A percentile compares a stretch with the other conserved stretches of the same genome.
phyloP scores from a whole-genome alignment of 148 eudicot genomes.

The Dianthus caryophyllus region DNA sequence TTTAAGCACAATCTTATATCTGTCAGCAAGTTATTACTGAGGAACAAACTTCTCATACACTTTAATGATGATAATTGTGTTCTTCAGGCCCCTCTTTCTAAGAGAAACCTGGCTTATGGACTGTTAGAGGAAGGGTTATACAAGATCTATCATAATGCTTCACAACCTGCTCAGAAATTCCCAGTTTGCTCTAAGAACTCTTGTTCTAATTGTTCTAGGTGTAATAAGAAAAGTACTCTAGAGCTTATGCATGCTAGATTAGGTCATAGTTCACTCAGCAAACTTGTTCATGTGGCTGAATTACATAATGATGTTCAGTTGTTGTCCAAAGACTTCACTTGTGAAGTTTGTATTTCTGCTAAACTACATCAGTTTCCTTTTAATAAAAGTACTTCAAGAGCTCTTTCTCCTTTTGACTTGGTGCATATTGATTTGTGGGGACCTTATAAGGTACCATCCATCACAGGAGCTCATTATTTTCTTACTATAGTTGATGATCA shows the following conservation, averaged over 20 bases:
- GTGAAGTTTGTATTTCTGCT: neutral
- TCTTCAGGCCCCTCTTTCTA: no score
- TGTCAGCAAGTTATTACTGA: no score
- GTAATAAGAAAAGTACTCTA: neutral
- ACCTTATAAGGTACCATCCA: neutral
- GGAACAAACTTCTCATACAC: no score
- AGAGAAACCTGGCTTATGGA: no score
- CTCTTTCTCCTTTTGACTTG: neutral
- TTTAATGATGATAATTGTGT: no score
- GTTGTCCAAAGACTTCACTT: neutral
- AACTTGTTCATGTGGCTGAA: neutral
- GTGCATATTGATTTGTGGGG: neutral
- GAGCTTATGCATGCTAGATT: neutral
- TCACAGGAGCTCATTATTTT: neutral
- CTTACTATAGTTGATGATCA: neutral
- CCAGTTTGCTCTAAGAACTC: no score
- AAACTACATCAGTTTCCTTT: neutral
- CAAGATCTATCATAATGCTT: no score
- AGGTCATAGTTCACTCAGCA: neutral
- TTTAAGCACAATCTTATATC: no score
- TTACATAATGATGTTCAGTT: neutral
- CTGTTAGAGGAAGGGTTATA: no score
- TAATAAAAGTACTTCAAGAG: neutral
- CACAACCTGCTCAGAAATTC: no score
- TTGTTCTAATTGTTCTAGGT: neutral